These are phyloP conservation scores for Cocos nucifera DNA, from an alignment of 176 grass and related monocot species.

Conservation along the genomic window DNA sequence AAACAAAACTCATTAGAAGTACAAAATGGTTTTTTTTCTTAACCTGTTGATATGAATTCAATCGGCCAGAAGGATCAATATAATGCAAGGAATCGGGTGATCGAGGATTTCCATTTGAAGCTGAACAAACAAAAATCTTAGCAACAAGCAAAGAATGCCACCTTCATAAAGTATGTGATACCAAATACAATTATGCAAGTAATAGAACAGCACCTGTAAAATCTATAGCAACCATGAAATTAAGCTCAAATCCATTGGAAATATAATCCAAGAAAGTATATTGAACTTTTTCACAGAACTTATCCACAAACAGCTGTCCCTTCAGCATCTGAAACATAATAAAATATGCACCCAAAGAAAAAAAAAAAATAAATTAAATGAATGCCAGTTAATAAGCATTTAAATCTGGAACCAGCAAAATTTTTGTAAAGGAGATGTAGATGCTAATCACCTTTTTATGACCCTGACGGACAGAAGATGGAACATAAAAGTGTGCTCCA, in stretches of 20 bases:
- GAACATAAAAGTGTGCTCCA: conserved; percentile 49
- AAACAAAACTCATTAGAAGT: no score
- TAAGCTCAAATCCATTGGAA: conserved; percentile 88
- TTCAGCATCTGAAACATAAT: conserved; percentile 42
- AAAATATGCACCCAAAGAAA: not conserved
- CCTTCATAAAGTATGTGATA: no score
- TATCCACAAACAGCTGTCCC: conserved; percentile 82
- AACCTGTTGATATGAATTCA: conserved; percentile 92
- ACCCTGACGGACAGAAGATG: conserved; percentile 32
- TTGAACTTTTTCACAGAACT: conserved; percentile 58
- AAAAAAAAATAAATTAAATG: not conserved
- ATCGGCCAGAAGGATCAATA: conserved; percentile 82
- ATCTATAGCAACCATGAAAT: conserved; percentile 96
- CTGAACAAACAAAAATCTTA: conserved; percentile 27
- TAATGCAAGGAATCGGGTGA: conserved; percentile 78
- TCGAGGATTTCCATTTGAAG: conserved; percentile 85
- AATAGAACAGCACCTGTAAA: conserved; percentile 63
- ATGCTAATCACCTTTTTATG: conserved; percentile 40
- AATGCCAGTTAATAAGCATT: not conserved
- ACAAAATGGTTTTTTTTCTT: not conserved
- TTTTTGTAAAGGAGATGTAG: not conserved
- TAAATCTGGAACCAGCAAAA: not conserved
- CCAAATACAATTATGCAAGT: not conserved
- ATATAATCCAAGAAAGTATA: conserved; percentile 99
- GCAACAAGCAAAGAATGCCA: not conserved